Evolutionary conservation across 768 basidiomycete genomes (phyloP), one percentile per base, ranked within the genome.

Genomic region (Phlebiopsis gigantea): DNA sequence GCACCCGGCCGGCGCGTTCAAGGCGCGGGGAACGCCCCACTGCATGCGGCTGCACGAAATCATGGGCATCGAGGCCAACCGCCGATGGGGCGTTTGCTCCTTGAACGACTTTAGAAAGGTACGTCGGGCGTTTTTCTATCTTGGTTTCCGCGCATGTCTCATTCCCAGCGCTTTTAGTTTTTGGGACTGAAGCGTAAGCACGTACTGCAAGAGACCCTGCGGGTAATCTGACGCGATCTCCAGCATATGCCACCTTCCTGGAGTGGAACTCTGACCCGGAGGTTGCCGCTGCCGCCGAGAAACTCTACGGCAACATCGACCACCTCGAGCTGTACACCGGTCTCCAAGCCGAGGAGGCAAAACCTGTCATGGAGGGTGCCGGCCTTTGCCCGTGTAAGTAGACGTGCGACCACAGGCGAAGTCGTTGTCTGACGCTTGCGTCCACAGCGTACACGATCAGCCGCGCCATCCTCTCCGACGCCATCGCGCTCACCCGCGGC

Each of bases 401-500:
- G 26, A 21, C 19, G 2, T 19, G 19, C 49, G 19, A 48, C 29
- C 17, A 39, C 34, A 58, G 25, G 31, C 28, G 8, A 17, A 8
- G 12, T 5, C 4, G 26, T 29, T 10, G n/a, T 0, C 45, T 34
- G 34, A 28, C 31, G 51, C 31, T 30, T 42, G 51, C n/a, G 17
- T n/a, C n/a, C n/a, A n/a, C 56, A 85, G 86, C 84, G 14, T 93
- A 88, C 70, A 93, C 91, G 9, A 81, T 90, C 64, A 87, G 87
- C 63, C 83, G 91, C 29, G 90, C 91, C 7, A 93, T 93, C 63
- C 82, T 93, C 30, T 82, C 84, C 60, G 91, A 93, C 65, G 91
- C 91, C 26, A 87, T 93, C 55, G 88, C 91, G 12, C 81, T 93
- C 53, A 91, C 88, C 47, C 85, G 90, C 53, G 91, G 91, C 28